Percentiles rank a stretch among this genome's conserved stretches.
phyloP scores from a whole-genome alignment of 78 protist species.

The Dictyostelium brefeldianum region DNA sequence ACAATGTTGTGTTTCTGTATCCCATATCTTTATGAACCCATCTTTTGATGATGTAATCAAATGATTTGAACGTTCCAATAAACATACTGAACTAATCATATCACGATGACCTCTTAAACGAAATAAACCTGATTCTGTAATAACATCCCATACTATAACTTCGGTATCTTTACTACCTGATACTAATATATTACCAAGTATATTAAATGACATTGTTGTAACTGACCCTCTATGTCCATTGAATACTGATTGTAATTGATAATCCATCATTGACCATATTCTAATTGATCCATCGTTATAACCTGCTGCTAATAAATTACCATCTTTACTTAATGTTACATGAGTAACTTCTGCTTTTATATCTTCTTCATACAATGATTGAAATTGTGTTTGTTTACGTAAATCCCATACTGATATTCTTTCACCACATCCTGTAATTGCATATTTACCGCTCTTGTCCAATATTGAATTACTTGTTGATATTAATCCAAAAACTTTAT shows the following conservation, averaged over 20 bases:
- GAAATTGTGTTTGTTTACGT: background rate
- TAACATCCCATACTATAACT: slow-evolving; percentile 95
- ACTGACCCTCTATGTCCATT: slow-evolving; percentile 88
- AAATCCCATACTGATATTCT: slow-evolving; percentile 68
- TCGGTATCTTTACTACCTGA: slow-evolving; percentile 93
- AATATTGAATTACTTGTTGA: slow-evolving; percentile 46
- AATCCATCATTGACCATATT: slow-evolving; percentile 58
- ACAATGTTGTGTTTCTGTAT: slow-evolving; percentile 91
- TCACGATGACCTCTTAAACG: slow-evolving; percentile 90
- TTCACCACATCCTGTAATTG: slow-evolving; percentile 74
- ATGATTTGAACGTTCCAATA: slow-evolving; percentile 38
- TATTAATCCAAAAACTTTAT: slow-evolving; percentile 58
- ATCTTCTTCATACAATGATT: slow-evolving; percentile 56
- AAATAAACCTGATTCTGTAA: slow-evolving; percentile 91
- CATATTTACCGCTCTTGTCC: slow-evolving; percentile 35
- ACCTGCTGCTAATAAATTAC: slow-evolving; percentile 49
- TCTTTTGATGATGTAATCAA: slow-evolving; percentile 87
- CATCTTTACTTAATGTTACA: slow-evolving; percentile 34
- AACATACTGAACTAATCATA: slow-evolving; percentile 55
- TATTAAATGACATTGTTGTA: slow-evolving; percentile 74
- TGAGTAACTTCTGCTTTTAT: slow-evolving; percentile 23
- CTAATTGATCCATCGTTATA: slow-evolving; percentile 89
- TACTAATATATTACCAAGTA: slow-evolving; percentile 76
- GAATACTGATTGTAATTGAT: slow-evolving; percentile 35
- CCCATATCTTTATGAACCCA: slow-evolving; percentile 93